Conservation (phyloP, 495 filamentous ascomycete species). For the Trichoderma erinaceum region DNA sequence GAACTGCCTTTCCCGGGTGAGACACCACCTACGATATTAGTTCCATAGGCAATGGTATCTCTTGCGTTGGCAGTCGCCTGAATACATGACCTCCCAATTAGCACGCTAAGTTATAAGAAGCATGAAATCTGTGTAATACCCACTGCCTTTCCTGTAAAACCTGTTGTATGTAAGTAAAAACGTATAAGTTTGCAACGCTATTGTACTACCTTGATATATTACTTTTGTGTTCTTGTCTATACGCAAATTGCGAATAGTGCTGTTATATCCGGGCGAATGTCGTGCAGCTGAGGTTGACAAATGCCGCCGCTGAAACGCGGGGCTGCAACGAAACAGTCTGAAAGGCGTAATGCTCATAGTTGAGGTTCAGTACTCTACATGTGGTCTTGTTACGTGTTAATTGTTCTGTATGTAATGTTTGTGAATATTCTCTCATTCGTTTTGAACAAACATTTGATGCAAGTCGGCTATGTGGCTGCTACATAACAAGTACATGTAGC, state of each 20-base stretch:
- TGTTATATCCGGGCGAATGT: constrained; percentile 32
- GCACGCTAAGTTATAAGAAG: constrained; percentile 25
- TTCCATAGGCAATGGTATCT: constrained; percentile 79
- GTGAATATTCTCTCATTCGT: neutral
- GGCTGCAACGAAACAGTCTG: neutral
- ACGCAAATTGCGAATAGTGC: constrained; percentile 69
- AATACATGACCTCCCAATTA: neutral
- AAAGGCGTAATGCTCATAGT: neutral
- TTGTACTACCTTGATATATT: constrained; percentile 59
- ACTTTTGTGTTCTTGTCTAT: constrained; percentile 75
- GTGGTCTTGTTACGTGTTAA: no score
- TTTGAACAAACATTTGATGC: neutral
- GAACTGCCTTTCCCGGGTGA: constrained; percentile 70
- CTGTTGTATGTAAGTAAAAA: neutral
- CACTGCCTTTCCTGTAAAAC: constrained; percentile 66
- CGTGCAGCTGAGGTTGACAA: neutral
- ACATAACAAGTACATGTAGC: neutral
- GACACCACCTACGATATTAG: constrained; percentile 82
- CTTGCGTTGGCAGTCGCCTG: constrained; percentile 76
- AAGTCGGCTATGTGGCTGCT: neutral
- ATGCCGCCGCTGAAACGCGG: neutral
- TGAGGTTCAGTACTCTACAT: neutral
- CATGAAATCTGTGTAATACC: neutral
- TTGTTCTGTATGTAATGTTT: neutral
- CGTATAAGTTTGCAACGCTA: no score